Percentiles rank a stretch among this genome's conserved stretches.
These are phyloP conservation scores for Echria macrotheca DNA, from an alignment of 495 filamentous ascomycete species.

Conservation along the genomic window DNA sequence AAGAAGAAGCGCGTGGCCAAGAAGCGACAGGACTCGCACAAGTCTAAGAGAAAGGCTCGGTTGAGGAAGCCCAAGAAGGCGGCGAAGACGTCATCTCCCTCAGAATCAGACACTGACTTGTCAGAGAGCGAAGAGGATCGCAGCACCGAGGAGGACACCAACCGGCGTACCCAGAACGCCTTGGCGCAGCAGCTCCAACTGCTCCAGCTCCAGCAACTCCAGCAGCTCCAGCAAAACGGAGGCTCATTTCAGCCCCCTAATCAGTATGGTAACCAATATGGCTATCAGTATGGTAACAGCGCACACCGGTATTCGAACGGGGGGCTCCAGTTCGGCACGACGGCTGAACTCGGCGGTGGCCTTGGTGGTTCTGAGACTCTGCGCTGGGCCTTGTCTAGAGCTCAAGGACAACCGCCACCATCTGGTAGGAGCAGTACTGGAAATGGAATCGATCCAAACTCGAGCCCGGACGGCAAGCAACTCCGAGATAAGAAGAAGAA, in stretches of 20 bases:
- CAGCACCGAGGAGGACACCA: conserved; percentile 18
- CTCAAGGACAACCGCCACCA: conserved; percentile 6
- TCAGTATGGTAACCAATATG: too few species aligned
- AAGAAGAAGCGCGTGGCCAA: conserved; percentile 39
- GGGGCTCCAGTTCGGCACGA: conserved; percentile 5
- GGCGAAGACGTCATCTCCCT: conserved; percentile 19
- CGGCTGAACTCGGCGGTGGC: too few species aligned
- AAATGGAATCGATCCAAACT: conserved; percentile 24
- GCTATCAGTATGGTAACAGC: conserved; percentile 15
- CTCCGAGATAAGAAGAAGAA: conserved; percentile 47
- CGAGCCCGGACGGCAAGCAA: conserved; percentile 36
- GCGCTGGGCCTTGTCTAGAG: background rate
- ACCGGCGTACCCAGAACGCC: conserved; percentile 12
- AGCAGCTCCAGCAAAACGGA: conserved; percentile 21
- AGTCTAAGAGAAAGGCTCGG: conserved; percentile 36
- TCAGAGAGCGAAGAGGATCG: conserved; percentile 20
- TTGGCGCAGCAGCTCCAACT: conserved; percentile 28
- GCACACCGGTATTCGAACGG: conserved; percentile 9
- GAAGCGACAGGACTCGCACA: conserved; percentile 35
- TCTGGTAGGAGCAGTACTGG: conserved; percentile 13
- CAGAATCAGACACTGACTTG: conserved; percentile 35
- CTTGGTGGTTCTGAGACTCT: too few species aligned
- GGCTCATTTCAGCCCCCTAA: too few species aligned
- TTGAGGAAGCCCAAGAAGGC: conserved; percentile 22
- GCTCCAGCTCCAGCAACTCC: conserved; percentile 23